Base-by-base conservation (phyloP, 208 protist genomes). In the Crithidia acanthocephali region DNA sequence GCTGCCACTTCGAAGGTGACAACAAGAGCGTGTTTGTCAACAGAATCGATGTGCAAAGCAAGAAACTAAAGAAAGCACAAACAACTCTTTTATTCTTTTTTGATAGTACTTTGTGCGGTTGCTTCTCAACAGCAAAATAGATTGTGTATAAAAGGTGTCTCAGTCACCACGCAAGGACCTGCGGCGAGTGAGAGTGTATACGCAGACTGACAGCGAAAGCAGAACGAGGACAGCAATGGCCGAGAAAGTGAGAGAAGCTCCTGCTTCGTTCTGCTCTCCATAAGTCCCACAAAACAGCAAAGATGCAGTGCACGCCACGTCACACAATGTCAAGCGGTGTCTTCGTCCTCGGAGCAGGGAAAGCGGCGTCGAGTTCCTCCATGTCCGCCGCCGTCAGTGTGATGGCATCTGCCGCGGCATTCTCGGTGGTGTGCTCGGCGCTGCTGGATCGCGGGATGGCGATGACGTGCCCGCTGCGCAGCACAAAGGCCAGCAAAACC, bases 401-500 rank as follows among this genome's bases (percentile, higher is more conserved):
- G 28, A 85, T 76, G 23, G 57, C 53, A 28, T 68, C 79, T 23
- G 85, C 88, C 44, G 76, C 80, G 22, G 88, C 85, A 57, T 94
- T 94, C 59, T 86, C 80, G 20, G 62, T 57, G 2, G 81, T 89
- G 72, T 94, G 88, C 23, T 74, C 82, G 23, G 73, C 64, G 53
- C 59, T 88, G 44, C 83, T 81, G 27, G 88, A 87, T 30, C 87
- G 81, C 3, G 87, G 84, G 47, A 94, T 90, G 20, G 81, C 72
- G 15, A 86, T 79, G 33, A 83, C 81, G 47, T 76, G 56, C 1
- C 68, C 64, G 47, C 58, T 74, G 48, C 53, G 74, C n/a, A 80
- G 50, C 30, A 71, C 71, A 60, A 86, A 86, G 23, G 75, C 71
- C 3, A 86, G 59, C 20, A 86, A 27, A 2, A 86, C 48, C 68